Base-by-base conservation (phyloP, 106 monocot genomes). In the Ottelia alismoides region DNA sequence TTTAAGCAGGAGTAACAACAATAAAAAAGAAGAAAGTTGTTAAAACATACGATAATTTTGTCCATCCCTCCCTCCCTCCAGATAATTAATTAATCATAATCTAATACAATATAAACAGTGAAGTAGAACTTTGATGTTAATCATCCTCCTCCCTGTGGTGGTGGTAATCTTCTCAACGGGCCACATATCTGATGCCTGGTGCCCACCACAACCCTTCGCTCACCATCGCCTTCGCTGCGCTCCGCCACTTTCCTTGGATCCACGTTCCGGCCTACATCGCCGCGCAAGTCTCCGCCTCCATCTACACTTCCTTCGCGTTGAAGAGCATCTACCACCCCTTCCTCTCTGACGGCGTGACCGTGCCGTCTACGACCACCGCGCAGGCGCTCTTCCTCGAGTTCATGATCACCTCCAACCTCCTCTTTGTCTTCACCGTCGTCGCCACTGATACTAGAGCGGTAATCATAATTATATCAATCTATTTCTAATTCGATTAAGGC, bases 381-480 rank as follows among this genome's bases (percentile, higher is more conserved):
- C 86, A 92, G 61, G 86, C 86, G 0, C 82, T 92, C 74, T 85
- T 77, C 45, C 60, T 76, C 27, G 92, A 92, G 78, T 82, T 77
- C 32, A 32, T 92, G 31, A 74, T 78, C 57, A 61, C 82, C 23
- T 92, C 86, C 72, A 76, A 71, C 32, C 82, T 92, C 28, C 18
- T 92, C 24, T 92, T 92, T 48, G 92, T 92, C 35, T 71, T 92
- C 71, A 82, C 86, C 35, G 82, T 86, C 11, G n/a, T n/a, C n/a
- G n/a, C n/a, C n/a, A n/a, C n/a, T n/a, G n/a, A n/a, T n/a, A n/a
- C n/a, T n/a, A n/a, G n/a, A n/a, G n/a, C n/a, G n/a, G n/a, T n/a
- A n/a, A n/a, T n/a, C n/a, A n/a, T n/a, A n/a, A n/a, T n/a, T n/a
- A n/a, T n/a, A n/a, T n/a, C n/a, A n/a, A n/a, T n/a, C n/a, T n/a